phyloP scores from a whole-genome alignment of 2,329 filamentous ascomycete genomes.

The Aureobasidium melanogenum region DNA sequence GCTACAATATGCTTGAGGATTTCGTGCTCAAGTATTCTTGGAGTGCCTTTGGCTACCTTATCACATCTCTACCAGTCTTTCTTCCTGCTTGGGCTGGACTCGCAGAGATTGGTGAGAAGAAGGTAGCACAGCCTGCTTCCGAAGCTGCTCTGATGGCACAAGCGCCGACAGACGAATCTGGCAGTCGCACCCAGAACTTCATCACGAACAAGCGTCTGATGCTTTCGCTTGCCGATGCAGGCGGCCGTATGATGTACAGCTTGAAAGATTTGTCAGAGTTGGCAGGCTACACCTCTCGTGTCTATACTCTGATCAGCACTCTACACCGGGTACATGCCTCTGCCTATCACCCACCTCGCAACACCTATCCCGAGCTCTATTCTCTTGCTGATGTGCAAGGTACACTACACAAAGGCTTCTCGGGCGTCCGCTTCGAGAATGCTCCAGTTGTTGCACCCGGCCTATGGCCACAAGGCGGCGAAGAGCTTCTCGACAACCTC shows the following conservation, averaged over 20 bases:
- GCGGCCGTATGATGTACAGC: constrained; percentile 98
- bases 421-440: constrained; percentile 85
- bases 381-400: constrained; percentile 88
- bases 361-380: constrained; percentile 67
- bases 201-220: constrained; percentile 98
- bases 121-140: neutral
- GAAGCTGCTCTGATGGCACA: constrained; percentile 12
- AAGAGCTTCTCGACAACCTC: constrained; percentile 80
- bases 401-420: constrained; percentile 88
- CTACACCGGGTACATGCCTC: constrained; percentile 88
- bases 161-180: constrained; percentile 16
- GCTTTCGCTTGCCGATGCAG: constrained; percentile 92
- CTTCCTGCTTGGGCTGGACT: constrained; percentile 87
- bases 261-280: constrained; percentile 97
- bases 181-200: constrained; percentile 92
- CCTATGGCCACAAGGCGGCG: constrained; percentile 81
- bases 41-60: constrained; percentile 93
- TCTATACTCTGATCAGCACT: constrained; percentile 91
- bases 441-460: constrained; percentile 86
- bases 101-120: constrained; percentile 37
- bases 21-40: constrained; percentile 98
- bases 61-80: constrained; percentile 89
- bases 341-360: constrained; percentile 66
- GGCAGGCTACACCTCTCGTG: constrained; percentile 88
- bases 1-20: constrained; percentile 97